A percentile compares a stretch with the other conserved stretches of the same genome.
Conservation (phyloP, 768 basidiomycete species). For the Termitomyces sp. region DNA sequence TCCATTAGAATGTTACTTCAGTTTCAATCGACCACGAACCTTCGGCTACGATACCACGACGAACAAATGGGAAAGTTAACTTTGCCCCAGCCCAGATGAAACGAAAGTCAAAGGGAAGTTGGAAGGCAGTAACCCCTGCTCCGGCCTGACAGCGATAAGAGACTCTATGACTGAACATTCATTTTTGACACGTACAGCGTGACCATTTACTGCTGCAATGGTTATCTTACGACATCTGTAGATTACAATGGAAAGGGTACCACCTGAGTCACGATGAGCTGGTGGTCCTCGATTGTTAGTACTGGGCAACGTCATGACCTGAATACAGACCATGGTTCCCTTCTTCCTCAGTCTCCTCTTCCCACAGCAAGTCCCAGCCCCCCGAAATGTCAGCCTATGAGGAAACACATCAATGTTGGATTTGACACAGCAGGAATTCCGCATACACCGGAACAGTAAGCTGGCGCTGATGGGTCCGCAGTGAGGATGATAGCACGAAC, state of each 20-base stretch:
- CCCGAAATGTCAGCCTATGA: slow-evolving; percentile 44
- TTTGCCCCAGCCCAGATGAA: slow-evolving; percentile 46
- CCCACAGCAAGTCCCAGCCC: slow-evolving; percentile 43
- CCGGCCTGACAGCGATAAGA: slow-evolving; percentile 28
- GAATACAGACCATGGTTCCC: slow-evolving; percentile 41
- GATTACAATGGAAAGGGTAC: slow-evolving; percentile 41
- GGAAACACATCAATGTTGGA: neutral
- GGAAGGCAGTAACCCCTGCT: slow-evolving; percentile 38
- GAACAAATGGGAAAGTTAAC: slow-evolving; percentile 40
- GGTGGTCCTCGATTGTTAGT: neutral
- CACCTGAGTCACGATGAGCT: slow-evolving; percentile 51
- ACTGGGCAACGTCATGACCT: neutral
- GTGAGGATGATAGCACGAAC: slow-evolving; percentile 50
- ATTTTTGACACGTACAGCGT: slow-evolving; percentile 30
- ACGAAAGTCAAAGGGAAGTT: slow-evolving; percentile 45
- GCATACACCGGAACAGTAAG: slow-evolving; percentile 54
- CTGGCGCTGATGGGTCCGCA: slow-evolving; percentile 46
- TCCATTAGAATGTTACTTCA: neutral
- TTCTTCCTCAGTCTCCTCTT: slow-evolving; percentile 38
- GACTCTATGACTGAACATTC: neutral
- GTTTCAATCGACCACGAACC: slow-evolving; percentile 22
- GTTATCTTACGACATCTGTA: slow-evolving; percentile 54
- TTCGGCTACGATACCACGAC: slow-evolving; percentile 43
- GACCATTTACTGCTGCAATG: slow-evolving; percentile 47
- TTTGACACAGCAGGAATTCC: neutral